Evolutionary conservation across 108 stramenopile species (phyloP), one percentile per base, ranked within the genome.

Genomic region (Skeletonema tropicum): DNA sequence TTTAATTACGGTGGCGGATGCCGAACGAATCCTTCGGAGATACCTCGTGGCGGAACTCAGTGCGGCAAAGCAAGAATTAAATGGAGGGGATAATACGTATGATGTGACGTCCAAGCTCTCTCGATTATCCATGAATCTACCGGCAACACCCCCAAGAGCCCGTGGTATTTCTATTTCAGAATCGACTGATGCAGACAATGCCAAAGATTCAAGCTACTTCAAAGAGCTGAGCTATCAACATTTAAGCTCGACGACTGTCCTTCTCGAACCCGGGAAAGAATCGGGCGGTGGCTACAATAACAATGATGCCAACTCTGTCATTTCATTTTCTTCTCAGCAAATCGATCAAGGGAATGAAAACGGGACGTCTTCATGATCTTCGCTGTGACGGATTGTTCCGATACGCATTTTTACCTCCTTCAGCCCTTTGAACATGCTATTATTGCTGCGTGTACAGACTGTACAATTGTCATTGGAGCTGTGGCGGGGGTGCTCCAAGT

Each of bases 401-500:
- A 96, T 64, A 89, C 88, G 8, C 92, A 97, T 82, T 86, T 97
- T 68, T 97, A 97, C 74, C 81, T 97, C 21, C 89, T 97, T 19
- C 92, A 90, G 49, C 91, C 97, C 6, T 94, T 96, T 45, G 90
- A 96, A 60, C 92, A 93, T 55, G 97, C 92, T 5, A 95, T 92
- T 4, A 89, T 97, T 33, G 82, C 92, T 6, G 91, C 87, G 6
- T 95, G 94, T 70, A 91, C 92, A 6, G 94, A 92, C 62, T 96
- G 97, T 69, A 97, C 97, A n/a, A 94, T 97, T 45, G 97, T 97
- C 45, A 78, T 97, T n/a, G 97, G 97, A n/a, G 95, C 95, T 30
- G 95, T 94, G 3, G 94, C 97, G 12, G 95, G 95, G 9, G 77
- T 95, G 55, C 75, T 95, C 15, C 87, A 95, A 61, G 87, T 95